Evolutionary conservation across 2,329 filamentous ascomycete species (phyloP), one percentile per base, ranked within the genome.

Genomic region (Fusarium dimerum): DNA sequence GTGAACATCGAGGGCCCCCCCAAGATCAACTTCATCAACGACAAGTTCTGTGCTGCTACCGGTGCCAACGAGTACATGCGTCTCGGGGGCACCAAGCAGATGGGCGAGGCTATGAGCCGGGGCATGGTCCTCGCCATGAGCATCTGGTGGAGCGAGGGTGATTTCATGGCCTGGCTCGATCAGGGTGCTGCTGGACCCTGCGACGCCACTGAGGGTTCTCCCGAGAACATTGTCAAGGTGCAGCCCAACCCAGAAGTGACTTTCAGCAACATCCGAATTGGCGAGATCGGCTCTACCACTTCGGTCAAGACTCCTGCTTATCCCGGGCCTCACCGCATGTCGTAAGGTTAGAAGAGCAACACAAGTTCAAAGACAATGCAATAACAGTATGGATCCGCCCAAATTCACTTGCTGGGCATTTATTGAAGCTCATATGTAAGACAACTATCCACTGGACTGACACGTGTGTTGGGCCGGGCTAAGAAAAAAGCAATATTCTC

Each of bases 261-360:
- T 1, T 85, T 82, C 62, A 79, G 76, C 55, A 78, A 84, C 61
- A 79, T 86, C 59, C 78, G 76, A 61, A 82, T 80, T 75, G 83
- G 83, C n/a, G 80, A 85, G 58, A 79, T 86, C 61, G 80, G 77
- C 5, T 80, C 79, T 16, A 85, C 57, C 18, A 56, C 50, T 34
- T 47, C 52, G 20, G 20, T 26, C 20, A 26, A 26, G 20, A 26
- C 20, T 26, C 20, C 20, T 26, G 20, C 20, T 26, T 26, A 26
- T 26, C 20, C 20, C 7, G 20, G 20, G 4, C 20, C 20, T 26
- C 20, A 26, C 20, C 20, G 20, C 7, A 4, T 26, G 20, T 26
- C 20, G 7, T 26, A 7, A 26, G 20, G 20, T 26, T 26, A 5
- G 20, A 26, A 26, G 4, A 26, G 7, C 20, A 26, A 5, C 20